Evolutionary conservation across 2,329 filamentous ascomycete species (phyloP), one percentile per base, ranked within the genome.

Genomic region (Fusarium sulawesiense): DNA sequence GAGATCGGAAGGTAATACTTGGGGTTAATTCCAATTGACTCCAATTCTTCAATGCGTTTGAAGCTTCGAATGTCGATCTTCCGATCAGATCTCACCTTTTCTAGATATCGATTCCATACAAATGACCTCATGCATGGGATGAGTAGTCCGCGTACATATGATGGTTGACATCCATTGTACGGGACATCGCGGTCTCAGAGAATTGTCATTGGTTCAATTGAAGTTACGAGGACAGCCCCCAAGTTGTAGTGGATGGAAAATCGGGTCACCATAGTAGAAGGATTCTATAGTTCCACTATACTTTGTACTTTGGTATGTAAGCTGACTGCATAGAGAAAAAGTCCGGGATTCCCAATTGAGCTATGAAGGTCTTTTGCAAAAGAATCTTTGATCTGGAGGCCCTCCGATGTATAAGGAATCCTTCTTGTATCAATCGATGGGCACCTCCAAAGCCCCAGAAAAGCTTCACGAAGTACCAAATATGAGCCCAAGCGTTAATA

Each of bases 1-100:
- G 27, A 11, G 16, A 37, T 37, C 9, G 9, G 9, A 11, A n/a
- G 3, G 0, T 34, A 18, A 3, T 34, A 8, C 30, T 18, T 10
- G 0, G 4, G 32, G 16, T 0, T 6, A 18, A 10, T 37, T 2
- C 3, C 0, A 4, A 18, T 9, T 1, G 3, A 10, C 2, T 18
- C 16, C 16, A 18, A 18, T 18, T 9, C 14, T 34, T 18, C 2
- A 3, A 11, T 10, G 4, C 8, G 32, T 4, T 34, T 3, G 16
- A 2, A 34, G 32, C 16, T 18, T 34, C 29, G 13, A 2, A 10
- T 10, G 6, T 37, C 32, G 16, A n/a, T 37, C 16, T 18, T 11
- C 8, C 2, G 16, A n/a, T 5, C 1, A 6, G 9, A n/a, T 6
- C 9, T n/a, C 3, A n/a, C 16, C 1, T 2, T 37, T 37, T 37